These are phyloP conservation scores for Trichothecium sympodiale DNA, from an alignment of 2,329 filamentous ascomycete species.

Conservation along the genomic window DNA sequence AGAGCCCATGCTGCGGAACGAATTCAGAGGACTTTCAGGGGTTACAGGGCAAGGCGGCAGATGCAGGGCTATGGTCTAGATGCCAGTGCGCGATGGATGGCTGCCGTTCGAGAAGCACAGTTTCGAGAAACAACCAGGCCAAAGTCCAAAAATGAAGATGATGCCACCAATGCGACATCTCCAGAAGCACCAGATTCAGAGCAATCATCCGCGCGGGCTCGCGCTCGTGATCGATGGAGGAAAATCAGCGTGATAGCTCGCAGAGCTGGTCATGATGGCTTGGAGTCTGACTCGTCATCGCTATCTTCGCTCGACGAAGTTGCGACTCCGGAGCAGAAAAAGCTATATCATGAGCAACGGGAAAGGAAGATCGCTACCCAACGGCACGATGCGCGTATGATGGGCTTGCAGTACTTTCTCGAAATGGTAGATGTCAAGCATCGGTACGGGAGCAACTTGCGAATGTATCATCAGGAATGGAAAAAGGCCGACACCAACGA, in stretches of 20 bases:
- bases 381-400: slow-evolving; percentile 59
- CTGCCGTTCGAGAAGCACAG: slow-evolving; percentile 49
- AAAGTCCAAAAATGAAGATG: slow-evolving; percentile 9
- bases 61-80: slow-evolving; percentile 58
- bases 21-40: slow-evolving; percentile 65
- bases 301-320: slow-evolving; percentile 18
- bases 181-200: not conserved
- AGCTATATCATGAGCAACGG: slow-evolving; percentile 25
- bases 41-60: slow-evolving; percentile 62
- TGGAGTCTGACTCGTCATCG: slow-evolving; percentile 32
- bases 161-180: not conserved
- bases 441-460: slow-evolving; percentile 73
- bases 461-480: slow-evolving; percentile 77
- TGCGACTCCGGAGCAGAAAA: slow-evolving; percentile 24
- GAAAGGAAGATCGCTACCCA: slow-evolving; percentile 43
- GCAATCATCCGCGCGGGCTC: slow-evolving; percentile 7
- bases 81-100: slow-evolving; percentile 59
- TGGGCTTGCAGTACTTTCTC: slow-evolving; percentile 77
- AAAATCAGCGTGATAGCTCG: slow-evolving; percentile 60
- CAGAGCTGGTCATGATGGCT: slow-evolving; percentile 58
- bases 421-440: slow-evolving; percentile 84
- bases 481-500: slow-evolving; percentile 64
- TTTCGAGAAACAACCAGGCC: slow-evolving; percentile 35
- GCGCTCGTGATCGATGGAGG: slow-evolving; percentile 62
- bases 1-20: slow-evolving; percentile 37